phyloP scores from a whole-genome alignment of 2,329 filamentous ascomycete genomes.

The Zasmidium angulare region DNA sequence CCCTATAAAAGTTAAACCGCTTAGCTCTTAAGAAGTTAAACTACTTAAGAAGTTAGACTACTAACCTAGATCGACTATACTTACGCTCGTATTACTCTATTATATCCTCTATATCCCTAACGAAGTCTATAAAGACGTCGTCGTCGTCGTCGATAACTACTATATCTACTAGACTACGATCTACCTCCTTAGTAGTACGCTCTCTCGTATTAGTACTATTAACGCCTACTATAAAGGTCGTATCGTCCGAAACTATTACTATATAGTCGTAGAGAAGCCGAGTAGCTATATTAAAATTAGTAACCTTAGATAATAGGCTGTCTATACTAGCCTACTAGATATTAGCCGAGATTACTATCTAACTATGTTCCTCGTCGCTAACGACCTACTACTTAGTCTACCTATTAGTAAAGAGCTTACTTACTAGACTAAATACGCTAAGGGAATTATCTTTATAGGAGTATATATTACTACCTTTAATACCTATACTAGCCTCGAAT shows the following conservation, averaged over 20 bases:
- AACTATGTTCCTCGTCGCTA: background rate
- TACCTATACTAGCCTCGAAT: background rate
- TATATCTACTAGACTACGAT: background rate
- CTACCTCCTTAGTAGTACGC: background rate
- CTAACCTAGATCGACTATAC: background rate
- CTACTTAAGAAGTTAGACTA: background rate
- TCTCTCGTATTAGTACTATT: background rate
- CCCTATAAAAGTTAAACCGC: background rate
- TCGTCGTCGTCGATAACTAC: background rate
- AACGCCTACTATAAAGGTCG: background rate
- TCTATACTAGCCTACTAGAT: background rate
- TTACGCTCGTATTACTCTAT: background rate
- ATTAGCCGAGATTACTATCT: background rate
- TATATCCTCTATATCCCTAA: background rate
- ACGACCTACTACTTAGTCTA: background rate
- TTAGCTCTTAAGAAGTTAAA: background rate
- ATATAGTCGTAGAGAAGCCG: background rate
- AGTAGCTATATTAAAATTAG: background rate
- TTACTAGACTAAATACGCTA: background rate
- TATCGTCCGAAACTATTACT: background rate
- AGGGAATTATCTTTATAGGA: background rate
- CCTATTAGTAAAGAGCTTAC: background rate
- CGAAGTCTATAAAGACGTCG: background rate
- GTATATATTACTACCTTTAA: background rate
- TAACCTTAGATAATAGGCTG: background rate